Base-by-base conservation (phyloP, 2,329 filamentous ascomycete genomes). In the Fusarium mangiferae region DNA sequence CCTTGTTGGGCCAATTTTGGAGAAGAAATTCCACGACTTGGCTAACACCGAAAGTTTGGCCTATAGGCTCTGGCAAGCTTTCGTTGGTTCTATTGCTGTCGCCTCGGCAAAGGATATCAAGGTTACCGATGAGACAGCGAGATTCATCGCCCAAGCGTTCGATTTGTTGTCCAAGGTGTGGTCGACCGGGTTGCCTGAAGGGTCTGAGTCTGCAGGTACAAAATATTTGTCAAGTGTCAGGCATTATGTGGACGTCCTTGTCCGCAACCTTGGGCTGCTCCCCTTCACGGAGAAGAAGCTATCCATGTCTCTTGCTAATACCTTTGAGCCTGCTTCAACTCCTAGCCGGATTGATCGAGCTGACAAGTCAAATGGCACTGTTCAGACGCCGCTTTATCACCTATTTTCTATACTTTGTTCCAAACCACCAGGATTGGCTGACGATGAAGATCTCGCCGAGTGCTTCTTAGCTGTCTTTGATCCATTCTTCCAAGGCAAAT, bases 21-120 rank as follows among this genome's bases (percentile, higher is more conserved):
- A 90, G 81, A 87, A 84, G 62, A 88, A 87, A 58, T 91, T 94
- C 56, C 84, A 87, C 59, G 89, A 90, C 22, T 79, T 96, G n/a
- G 87, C 89, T 14, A 86, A 90, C 56, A 86, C 88, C 4, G 87
- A 88, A 24, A 93, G 89, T 72, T 75, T 82, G 15, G 79, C 84
- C 1, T 85, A 82, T 55, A 84, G 83, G 13, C 85, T 94, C 42
- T 94, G 92, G 92, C 81, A 84, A 35, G 85, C 88, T 3, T 84
- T 94, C 18, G 85, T 94, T 48, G 83, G 85, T 7, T 89, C 91
- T 3, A 85, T 95, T 33, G 88, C 90, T 6, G 88, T 89, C 55
- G 93, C 93, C 44, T 92, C 92, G 30, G 88, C 87, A 46, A 97
- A 98, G 82, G 96, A 99, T 82, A 92, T 99, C 76, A 97, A 96